Percentiles rank a stretch among this genome's conserved stretches.
Evolutionary conservation across 495 filamentous ascomycete genomes (phyloP).

Genomic region (Baudoinia panamericana): DNA sequence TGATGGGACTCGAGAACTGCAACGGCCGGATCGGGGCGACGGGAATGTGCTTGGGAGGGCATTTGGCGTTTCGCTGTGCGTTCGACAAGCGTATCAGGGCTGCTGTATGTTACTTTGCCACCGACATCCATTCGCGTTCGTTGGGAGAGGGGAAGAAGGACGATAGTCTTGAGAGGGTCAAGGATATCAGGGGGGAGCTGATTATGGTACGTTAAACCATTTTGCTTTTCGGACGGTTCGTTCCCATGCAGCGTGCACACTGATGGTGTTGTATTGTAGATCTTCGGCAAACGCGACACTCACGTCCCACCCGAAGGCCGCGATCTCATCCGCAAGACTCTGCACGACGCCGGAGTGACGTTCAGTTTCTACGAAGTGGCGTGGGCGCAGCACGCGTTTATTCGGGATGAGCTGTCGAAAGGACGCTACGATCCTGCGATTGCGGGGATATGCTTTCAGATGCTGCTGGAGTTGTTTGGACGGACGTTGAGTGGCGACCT

Average conservation of each 20-base stretch:
- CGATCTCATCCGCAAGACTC: constrained; percentile 71
- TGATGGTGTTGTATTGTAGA: constrained; percentile 23
- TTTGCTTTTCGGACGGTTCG: no score
- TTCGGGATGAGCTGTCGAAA: constrained; percentile 89
- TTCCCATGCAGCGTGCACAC: background rate
- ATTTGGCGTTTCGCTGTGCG: constrained; percentile 73
- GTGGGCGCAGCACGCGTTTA: constrained; percentile 91
- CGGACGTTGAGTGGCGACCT: constrained; percentile 65
- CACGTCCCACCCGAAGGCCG: constrained; percentile 79
- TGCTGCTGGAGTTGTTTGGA: constrained; percentile 75
- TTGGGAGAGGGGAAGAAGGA: constrained; percentile 58
- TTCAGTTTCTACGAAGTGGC: constrained; percentile 84
- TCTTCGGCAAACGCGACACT: constrained; percentile 79
- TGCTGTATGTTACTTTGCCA: constrained; percentile 81
- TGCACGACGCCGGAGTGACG: constrained; percentile 58
- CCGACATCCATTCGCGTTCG: constrained; percentile 69
- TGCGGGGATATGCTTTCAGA: constrained; percentile 80
- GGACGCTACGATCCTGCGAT: constrained; percentile 84
- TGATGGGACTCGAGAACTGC: constrained; percentile 65
- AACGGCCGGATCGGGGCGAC: constrained; percentile 76
- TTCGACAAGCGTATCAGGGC: constrained; percentile 65
- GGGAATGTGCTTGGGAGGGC: constrained; percentile 92
- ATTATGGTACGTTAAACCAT: constrained; percentile 44
- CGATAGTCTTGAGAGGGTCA: constrained; percentile 47
- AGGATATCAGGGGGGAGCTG: constrained; percentile 69